phyloP scores from a whole-genome alignment of 1,139 yeast genomes.

The Yamadazyma atmosphaerica region DNA sequence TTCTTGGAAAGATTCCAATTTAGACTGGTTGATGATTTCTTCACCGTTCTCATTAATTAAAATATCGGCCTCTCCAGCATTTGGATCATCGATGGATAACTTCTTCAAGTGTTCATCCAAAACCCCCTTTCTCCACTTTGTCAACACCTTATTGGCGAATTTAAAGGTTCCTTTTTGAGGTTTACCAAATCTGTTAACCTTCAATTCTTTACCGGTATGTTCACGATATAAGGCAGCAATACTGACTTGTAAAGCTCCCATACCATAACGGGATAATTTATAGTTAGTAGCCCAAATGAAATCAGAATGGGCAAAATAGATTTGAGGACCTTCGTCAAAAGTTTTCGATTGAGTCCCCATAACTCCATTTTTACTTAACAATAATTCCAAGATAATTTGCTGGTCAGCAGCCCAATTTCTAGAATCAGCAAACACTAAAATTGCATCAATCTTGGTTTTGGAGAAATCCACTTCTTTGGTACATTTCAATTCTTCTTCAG shows the following conservation, averaged over 20 bases:
- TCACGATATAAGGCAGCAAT: slow-evolving; percentile 80
- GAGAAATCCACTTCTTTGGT: slow-evolving; percentile 65
- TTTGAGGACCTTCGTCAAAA: slow-evolving; percentile 74
- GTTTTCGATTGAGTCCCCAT: slow-evolving; percentile 78
- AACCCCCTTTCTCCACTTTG: slow-evolving; percentile 76
- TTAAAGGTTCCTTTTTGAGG: slow-evolving; percentile 84
- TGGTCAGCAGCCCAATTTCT: slow-evolving; percentile 91
- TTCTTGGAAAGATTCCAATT: slow-evolving; percentile 38
- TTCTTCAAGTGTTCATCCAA: slow-evolving; percentile 70
- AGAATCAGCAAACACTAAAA: slow-evolving; percentile 78
- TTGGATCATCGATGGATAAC: slow-evolving; percentile 45
- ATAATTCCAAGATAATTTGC: slow-evolving; percentile 77
- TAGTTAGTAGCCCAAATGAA: slow-evolving; percentile 89
- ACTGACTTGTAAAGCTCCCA: slow-evolving; percentile 88
- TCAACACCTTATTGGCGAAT: slow-evolving; percentile 73
- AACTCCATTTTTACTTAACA: slow-evolving; percentile 71
- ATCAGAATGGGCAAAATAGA: slow-evolving; percentile 86
- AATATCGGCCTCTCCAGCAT: slow-evolving; percentile 48
- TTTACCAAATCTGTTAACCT: slow-evolving; percentile 78
- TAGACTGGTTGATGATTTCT: slow-evolving; percentile 46
- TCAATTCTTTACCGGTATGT: slow-evolving; percentile 75
- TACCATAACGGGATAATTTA: slow-evolving; percentile 76
- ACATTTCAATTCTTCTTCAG: slow-evolving; percentile 63
- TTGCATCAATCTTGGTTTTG: slow-evolving; percentile 64
- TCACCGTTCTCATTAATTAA: slow-evolving; percentile 50